Conservation (phyloP, 108 stramenopile species). For the Cylindrotheca closterium region DNA sequence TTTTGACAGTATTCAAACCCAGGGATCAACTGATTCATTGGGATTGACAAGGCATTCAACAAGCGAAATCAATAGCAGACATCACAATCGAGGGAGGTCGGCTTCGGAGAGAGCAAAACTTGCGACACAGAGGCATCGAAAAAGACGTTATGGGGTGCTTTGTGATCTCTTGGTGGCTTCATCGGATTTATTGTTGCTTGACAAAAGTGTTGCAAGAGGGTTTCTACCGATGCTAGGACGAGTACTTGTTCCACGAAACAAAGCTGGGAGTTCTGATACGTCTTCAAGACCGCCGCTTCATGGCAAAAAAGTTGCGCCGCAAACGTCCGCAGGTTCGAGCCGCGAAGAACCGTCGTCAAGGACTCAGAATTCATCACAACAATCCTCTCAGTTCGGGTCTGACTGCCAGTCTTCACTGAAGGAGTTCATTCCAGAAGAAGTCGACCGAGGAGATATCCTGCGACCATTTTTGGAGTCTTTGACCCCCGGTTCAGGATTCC, state of each 20-base stretch:
- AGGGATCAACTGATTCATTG: conserved; percentile 1
- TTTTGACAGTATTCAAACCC: conserved; percentile 15
- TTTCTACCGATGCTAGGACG: conserved; percentile 74
- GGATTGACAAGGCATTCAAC: conserved; percentile 2
- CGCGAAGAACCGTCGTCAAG: conserved; percentile 2
- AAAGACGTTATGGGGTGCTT: conserved; percentile 60
- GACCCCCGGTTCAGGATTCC: conserved; percentile 75
- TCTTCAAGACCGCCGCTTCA: background rate
- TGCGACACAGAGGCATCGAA: conserved; percentile 52
- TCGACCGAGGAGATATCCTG: conserved; percentile 52
- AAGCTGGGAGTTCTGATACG: background rate
- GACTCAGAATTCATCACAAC: background rate
- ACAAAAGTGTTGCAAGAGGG: conserved; percentile 62
- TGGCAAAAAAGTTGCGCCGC: background rate
- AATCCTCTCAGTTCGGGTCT: background rate
- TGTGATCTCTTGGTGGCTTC: conserved; percentile 59
- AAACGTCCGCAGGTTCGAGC: background rate
- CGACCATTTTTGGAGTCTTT: conserved; percentile 80
- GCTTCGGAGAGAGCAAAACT: conserved; percentile 5
- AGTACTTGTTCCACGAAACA: conserved; percentile 38
- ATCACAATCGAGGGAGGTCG: no score
- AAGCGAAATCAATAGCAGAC: conserved; percentile 1
- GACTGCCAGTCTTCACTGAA: background rate
- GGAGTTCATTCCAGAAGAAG: conserved; percentile 18
- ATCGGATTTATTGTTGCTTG: conserved; percentile 62